Evolutionary conservation across 2,329 filamentous ascomycete species (phyloP), one percentile per base, ranked within the genome.

Genomic region (Harringtonia lauricola): DNA sequence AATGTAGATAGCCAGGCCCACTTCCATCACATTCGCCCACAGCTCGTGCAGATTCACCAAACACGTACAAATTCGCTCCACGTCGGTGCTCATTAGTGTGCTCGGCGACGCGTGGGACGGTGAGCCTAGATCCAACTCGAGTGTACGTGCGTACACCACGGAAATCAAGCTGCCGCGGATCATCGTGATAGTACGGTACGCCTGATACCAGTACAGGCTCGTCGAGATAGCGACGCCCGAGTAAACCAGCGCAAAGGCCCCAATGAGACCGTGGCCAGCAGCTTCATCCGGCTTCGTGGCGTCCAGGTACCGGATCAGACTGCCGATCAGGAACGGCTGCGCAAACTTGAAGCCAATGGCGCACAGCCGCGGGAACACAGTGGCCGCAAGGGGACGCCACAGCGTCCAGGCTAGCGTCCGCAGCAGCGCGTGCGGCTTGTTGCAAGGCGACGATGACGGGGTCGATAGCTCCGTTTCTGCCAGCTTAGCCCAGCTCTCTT

Each of bases 31-130:
- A 35, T 61, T 61, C 15, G 61, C 61, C 61, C 62, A 63, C 39
- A 63, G 54, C 41, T 64, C 60, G 37, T 64, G 55, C 9, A 63
- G 44, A 35, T 64, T 56, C 39, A 54, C 58, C 22, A 62, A 49
- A 2, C 59, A 62, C 24, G 58, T 54, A 6, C 58, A 49, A 30
- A 67, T 64, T 18, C 59, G 57, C 15, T 65, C 62, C 8, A 65
- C 58, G 57, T 65, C 64, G 12, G 63, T 59, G 40, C 62, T 65
- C 62, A 67, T 66, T 10, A 40, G 38, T 18, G 38, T 33, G 19
- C 17, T 40, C 14, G 39, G 21, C 28, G 26, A 18, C 35, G 28
- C 14, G 21, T 29, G 19, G 18, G 19, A 18, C 10, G 44, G 24
- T 7, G 44, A 6, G 3, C 22, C 4, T 9, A 42, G 28, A 40